Conservation (phyloP, 495 filamentous ascomycete species). For the Beverwykella pulmonaria region DNA sequence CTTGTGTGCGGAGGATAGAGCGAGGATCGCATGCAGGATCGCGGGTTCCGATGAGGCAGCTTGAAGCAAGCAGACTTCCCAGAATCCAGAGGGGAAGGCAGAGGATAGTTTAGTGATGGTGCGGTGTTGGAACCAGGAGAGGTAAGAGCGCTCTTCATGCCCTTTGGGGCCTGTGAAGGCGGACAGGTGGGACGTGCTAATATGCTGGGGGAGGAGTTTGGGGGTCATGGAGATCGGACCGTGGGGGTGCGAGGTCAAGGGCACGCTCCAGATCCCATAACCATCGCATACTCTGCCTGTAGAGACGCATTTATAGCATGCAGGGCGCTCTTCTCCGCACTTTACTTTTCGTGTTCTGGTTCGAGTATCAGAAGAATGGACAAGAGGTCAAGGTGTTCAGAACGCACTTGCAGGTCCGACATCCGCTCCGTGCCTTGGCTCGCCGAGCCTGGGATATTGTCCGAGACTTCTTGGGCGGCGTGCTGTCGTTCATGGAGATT, state of each 20-base stretch:
- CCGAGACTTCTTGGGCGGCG: neutral
- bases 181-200: neutral
- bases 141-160: constrained; percentile 40
- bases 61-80: constrained; percentile 54
- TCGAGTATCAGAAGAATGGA: neutral
- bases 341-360: constrained; percentile 55
- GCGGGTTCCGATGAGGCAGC: constrained; percentile 52
- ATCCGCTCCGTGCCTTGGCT: constrained; percentile 54
- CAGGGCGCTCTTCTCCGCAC: constrained; percentile 60
- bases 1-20: constrained; percentile 53
- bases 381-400: too few species aligned
- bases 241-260: constrained; percentile 39
- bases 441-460: neutral
- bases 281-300: constrained; percentile 46
- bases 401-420: constrained; percentile 58
- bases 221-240: neutral
- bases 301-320: constrained; percentile 57
- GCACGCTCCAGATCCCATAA: constrained; percentile 59
- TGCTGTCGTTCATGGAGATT: neutral
- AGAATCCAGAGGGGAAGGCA: constrained; percentile 51
- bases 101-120: constrained; percentile 52
- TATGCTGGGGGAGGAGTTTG: neutral
- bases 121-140: constrained; percentile 49
- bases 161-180: neutral
- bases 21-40: constrained; percentile 56